Evolutionary conservation across 2,329 filamentous ascomycete species (phyloP).

Genomic region (Ciborinia camelliae): DNA sequence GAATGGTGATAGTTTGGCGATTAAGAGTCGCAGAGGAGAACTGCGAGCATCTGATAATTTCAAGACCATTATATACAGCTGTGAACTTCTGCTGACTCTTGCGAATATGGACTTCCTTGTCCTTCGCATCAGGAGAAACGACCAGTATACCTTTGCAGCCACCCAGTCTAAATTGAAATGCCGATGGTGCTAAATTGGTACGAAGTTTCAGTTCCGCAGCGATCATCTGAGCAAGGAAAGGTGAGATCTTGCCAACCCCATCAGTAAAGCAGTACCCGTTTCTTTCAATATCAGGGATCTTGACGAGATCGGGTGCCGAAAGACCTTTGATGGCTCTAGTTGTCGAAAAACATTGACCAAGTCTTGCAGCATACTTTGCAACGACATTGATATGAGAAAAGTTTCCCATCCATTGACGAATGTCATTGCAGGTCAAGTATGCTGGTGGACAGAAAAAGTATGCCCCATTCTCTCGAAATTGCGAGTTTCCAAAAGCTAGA

Average conservation of each 20-base stretch:
- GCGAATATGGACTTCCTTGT: slow-evolving; percentile 71
- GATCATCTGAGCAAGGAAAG: slow-evolving; percentile 69
- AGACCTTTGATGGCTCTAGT: slow-evolving; percentile 71
- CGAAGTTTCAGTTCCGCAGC: slow-evolving; percentile 64
- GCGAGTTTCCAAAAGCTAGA: slow-evolving; percentile 91
- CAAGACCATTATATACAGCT: slow-evolving; percentile 66
- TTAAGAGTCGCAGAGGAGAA: slow-evolving; percentile 80
- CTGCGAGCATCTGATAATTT: slow-evolving; percentile 79
- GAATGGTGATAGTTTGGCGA: slow-evolving; percentile 82
- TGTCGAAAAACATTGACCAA: slow-evolving; percentile 95
- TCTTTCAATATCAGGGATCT: slow-evolving; percentile 66
- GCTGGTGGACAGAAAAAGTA: slow-evolving; percentile 83
- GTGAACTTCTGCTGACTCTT: slow-evolving; percentile 86
- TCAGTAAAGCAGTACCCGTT: slow-evolving; percentile 78
- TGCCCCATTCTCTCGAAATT: slow-evolving; percentile 85
- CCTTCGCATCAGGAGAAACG: slow-evolving; percentile 65
- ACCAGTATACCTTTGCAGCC: slow-evolving; percentile 89
- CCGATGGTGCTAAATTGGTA: slow-evolving; percentile 64
- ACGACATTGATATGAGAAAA: slow-evolving; percentile 77
- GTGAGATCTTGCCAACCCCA: slow-evolving; percentile 89
- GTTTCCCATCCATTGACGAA: slow-evolving; percentile 81
- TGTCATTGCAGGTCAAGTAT: slow-evolving; percentile 66
- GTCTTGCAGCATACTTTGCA: slow-evolving; percentile 84
- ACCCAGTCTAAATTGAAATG: slow-evolving; percentile 87
- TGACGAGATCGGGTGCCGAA: slow-evolving; percentile 52